Conservation (phyloP, 1,139 yeast species). For the Martiniozyma asiatica region DNA sequence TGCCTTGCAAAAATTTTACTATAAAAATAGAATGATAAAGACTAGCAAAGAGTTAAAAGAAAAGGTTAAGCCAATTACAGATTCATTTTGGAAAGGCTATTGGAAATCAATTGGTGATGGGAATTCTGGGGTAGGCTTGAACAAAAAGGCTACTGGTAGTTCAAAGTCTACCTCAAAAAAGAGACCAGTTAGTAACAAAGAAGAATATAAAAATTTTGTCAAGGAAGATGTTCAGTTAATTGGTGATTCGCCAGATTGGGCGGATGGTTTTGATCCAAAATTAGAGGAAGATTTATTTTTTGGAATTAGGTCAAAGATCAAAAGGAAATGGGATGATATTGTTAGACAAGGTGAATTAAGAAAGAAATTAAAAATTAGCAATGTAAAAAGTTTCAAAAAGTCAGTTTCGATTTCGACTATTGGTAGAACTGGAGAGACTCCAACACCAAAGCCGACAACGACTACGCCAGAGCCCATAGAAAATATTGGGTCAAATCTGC, state of each 20-base stretch:
- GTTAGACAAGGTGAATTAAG: constrained; percentile 2
- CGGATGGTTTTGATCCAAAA: constrained; percentile 14
- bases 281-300: constrained; percentile 13
- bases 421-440: background rate
- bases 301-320: constrained; percentile 4
- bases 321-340: constrained; percentile 10
- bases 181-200: constrained; percentile 15
- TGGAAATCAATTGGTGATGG: constrained; percentile 25
- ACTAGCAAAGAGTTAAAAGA: constrained; percentile 21
- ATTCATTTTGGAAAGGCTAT: constrained; percentile 39
- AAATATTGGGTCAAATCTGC: constrained; percentile 17
- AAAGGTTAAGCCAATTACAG: constrained; percentile 25
- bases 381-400: background rate
- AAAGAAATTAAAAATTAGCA: background rate
- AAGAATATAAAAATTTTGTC: constrained; percentile 19
- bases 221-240: constrained; percentile 14
- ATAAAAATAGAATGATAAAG: constrained; percentile 36
- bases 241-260: constrained; percentile 18
- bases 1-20: constrained; percentile 39
- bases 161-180: too few species aligned
- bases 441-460: constrained; percentile 3
- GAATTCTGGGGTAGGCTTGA: too few species aligned
- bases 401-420: background rate
- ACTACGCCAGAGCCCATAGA: too few species aligned
- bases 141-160: too few species aligned